Conservation (phyloP, 208 protist genomes). For the Trypanosoma caninum region DNA sequence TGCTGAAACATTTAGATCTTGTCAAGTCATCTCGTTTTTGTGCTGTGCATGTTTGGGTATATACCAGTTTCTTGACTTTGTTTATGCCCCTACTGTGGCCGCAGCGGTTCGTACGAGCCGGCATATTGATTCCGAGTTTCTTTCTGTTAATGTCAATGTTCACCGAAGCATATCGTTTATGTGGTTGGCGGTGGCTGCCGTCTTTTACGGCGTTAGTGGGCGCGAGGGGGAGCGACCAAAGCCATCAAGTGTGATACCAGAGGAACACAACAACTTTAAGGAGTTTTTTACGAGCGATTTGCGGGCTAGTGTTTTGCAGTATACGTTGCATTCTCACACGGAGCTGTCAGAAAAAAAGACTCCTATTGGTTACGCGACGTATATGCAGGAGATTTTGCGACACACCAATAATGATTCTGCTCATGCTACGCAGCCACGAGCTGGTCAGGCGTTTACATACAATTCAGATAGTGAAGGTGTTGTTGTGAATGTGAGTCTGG, state of each 20-base stretch:
- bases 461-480: conserved; percentile 51
- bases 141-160: conserved; percentile 84
- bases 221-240: conserved; percentile 25
- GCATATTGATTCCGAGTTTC: conserved; percentile 55
- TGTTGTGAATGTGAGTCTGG: conserved; percentile 60
- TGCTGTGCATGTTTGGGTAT: conserved; percentile 80
- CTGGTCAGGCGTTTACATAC: conserved; percentile 60
- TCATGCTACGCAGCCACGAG: conserved; percentile 9
- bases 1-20: conserved; percentile 22
- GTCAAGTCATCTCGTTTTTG: conserved; percentile 38
- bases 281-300: conserved; percentile 88
- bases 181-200: conserved; percentile 67
- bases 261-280: conserved; percentile 85
- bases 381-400: conserved; percentile 16
- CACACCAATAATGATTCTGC: conserved; percentile 27
- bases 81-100: conserved; percentile 63
- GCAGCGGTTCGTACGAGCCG: conserved; percentile 60
- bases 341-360: conserved; percentile 1
- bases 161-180: conserved; percentile 82
- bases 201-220: conserved; percentile 56
- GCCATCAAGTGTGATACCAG: conserved; percentile 45
- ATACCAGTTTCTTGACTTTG: conserved; percentile 83
- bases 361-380: conserved; percentile 7
- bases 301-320: conserved; percentile 64
- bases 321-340: conserved; percentile 27